phyloP scores from a whole-genome alignment of 306 rosid genomes.

The Fagus sylvatica region DNA sequence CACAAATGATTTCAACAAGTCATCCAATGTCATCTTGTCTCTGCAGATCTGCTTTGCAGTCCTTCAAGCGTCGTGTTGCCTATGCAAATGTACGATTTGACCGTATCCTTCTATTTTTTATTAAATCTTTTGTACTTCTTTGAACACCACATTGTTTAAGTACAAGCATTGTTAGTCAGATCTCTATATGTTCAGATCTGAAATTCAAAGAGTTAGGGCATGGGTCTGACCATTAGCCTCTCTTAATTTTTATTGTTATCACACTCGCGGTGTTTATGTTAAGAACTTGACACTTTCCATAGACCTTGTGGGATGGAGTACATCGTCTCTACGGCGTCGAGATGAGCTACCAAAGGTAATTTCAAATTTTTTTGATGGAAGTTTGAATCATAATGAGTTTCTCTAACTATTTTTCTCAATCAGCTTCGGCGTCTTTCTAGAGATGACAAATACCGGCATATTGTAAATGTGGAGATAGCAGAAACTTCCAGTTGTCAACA shows the following conservation, averaged over 20 bases:
- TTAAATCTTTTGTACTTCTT: neutral
- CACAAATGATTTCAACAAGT: slow-evolving; percentile 18
- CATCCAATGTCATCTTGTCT: slow-evolving; percentile 21
- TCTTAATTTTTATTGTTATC: neutral
- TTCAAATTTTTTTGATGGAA: slow-evolving; percentile 10
- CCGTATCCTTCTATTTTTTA: slow-evolving; percentile 59
- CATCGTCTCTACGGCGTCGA: slow-evolving; percentile 76
- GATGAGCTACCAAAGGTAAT: slow-evolving; percentile 83
- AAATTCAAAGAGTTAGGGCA: neutral
- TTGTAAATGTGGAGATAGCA: slow-evolving; percentile 57
- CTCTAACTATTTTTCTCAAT: slow-evolving; percentile 23
- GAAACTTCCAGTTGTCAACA: slow-evolving; percentile 24
- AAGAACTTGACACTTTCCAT: slow-evolving; percentile 50
- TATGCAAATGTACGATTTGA: slow-evolving; percentile 76
- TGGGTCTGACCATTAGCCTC: neutral
- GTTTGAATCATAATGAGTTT: slow-evolving; percentile 19
- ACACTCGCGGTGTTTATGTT: neutral
- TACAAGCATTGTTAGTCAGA: neutral
- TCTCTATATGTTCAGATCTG: neutral
- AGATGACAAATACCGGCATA: slow-evolving; percentile 61
- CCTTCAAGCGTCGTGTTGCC: slow-evolving; percentile 76
- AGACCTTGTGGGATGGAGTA: slow-evolving; percentile 97
- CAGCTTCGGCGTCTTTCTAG: slow-evolving; percentile 51
- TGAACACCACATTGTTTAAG: neutral
- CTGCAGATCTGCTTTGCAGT: slow-evolving; percentile 79